Conservation (phyloP, 1,284 basidiomycete species). For the Heterobasidion annosum region DNA sequence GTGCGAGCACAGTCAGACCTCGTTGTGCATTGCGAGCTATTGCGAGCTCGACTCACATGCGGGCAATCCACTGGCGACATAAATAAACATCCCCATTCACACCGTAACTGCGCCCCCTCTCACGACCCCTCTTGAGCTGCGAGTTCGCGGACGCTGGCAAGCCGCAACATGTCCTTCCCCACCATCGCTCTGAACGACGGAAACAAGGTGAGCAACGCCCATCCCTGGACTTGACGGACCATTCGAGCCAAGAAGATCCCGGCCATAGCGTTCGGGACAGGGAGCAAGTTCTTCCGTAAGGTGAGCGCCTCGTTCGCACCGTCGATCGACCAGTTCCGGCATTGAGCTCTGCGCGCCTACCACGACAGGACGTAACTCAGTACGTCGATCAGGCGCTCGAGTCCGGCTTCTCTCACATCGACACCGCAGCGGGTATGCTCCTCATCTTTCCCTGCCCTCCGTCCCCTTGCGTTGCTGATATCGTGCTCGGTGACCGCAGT, state of each 20-base stretch:
- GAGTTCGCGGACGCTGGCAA: not conserved
- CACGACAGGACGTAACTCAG: constrained; percentile 22
- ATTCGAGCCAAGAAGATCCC: constrained; percentile 5
- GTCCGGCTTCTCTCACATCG: constrained; percentile 25
- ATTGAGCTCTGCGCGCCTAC: not conserved
- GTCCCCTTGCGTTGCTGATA: not conserved
- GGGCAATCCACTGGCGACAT: too few relatives aligned
- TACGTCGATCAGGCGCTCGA: constrained; percentile 25
- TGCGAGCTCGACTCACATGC: too few relatives aligned
- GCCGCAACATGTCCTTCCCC: constrained; percentile 5
- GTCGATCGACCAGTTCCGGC: not conserved
- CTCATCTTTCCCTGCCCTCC: not conserved
- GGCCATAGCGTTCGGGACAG: constrained; percentile 9
- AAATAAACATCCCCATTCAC: too few relatives aligned
- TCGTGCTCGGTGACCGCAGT: constrained; percentile 12
- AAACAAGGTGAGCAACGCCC: constrained; percentile 1
- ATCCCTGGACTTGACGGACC: not conserved
- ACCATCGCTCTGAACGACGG: constrained; percentile 9
- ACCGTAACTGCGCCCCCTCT: too few relatives aligned
- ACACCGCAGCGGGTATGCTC: constrained; percentile 23
- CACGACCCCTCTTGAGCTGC: too few relatives aligned
- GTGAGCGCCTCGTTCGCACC: not conserved
- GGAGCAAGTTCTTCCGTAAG: constrained; percentile 6
- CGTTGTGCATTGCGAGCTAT: too few relatives aligned
- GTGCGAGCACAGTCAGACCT: too few relatives aligned